Conservation (phyloP, 2,329 filamentous ascomycete genomes). For the Fusarium poae region DNA sequence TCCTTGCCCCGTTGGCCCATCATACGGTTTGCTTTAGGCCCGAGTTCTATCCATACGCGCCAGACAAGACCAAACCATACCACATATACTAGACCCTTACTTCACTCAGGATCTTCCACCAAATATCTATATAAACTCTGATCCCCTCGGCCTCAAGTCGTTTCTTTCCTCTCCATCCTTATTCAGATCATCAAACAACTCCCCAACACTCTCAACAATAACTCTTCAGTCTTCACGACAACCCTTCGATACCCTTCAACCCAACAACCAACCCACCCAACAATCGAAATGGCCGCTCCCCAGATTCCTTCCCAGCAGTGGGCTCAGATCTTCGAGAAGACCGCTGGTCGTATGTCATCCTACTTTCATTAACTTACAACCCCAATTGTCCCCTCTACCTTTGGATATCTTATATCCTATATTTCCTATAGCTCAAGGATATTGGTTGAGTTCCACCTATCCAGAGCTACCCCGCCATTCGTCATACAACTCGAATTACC, state of each 20-base stretch:
- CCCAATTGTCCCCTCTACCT: constrained; percentile 18
- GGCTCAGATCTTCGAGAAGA: constrained; percentile 91
- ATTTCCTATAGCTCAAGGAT: constrained; percentile 6
- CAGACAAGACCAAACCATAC: constrained; percentile 22
- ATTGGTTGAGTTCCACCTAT: constrained; percentile 32
- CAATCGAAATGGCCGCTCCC: constrained; percentile 49
- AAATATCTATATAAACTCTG: constrained; percentile 50
- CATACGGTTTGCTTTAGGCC: constrained; percentile 49
- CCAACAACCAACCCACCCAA: constrained; percentile 28
- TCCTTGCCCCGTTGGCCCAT: constrained; percentile 46
- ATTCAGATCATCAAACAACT: constrained; percentile 48
- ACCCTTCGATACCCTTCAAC: constrained; percentile 41
- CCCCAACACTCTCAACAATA: constrained; percentile 39
- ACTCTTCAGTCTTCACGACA: constrained; percentile 42
- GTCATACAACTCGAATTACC: constrained; percentile 17
- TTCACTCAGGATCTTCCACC: constrained; percentile 39
- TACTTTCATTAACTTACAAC: constrained; percentile 4
- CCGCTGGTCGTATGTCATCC: constrained; percentile 72
- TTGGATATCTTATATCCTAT: constrained; percentile 21
- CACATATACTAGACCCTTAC: constrained; percentile 32
- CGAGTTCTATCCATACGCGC: constrained; percentile 40
- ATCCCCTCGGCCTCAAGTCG: constrained; percentile 40
- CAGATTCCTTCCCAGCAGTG: constrained; percentile 85
- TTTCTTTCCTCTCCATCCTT: constrained; percentile 47
- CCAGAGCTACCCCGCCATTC: constrained; percentile 34